A percentile compares a stretch with the other conserved stretches of the same genome.
Evolutionary conservation across 768 basidiomycete species (phyloP).

Genomic region (Russula lepida): DNA sequence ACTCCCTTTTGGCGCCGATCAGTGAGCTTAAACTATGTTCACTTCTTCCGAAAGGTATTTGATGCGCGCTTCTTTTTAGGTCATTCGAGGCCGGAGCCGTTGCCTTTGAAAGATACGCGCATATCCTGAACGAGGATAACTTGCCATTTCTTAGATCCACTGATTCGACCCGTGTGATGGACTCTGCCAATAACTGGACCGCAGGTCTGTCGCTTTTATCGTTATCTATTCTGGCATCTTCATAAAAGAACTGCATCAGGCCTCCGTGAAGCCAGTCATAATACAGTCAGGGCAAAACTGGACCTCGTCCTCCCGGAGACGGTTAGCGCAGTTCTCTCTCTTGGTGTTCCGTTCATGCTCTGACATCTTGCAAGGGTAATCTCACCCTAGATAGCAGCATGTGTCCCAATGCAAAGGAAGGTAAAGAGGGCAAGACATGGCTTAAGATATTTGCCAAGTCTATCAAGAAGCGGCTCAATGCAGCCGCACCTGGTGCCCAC

Average conservation of each 20-base stretch:
- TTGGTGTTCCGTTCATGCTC: background rate
- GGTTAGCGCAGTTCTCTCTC: slow-evolving; percentile 30
- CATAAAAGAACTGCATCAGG: slow-evolving; percentile 32
- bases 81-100: slow-evolving; percentile 44
- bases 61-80: slow-evolving; percentile 24
- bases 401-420: slow-evolving; percentile 52
- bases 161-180: slow-evolving; percentile 48
- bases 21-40: slow-evolving; percentile 36
- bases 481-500: slow-evolving; percentile 51
- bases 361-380: slow-evolving; percentile 31
- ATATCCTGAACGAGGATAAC: slow-evolving; percentile 36
- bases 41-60: background rate
- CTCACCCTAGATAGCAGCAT: slow-evolving; percentile 58
- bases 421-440: slow-evolving; percentile 45
- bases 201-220: slow-evolving; percentile 34
- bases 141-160: slow-evolving; percentile 49
- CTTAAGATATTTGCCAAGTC: slow-evolving; percentile 43
- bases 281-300: slow-evolving; percentile 38
- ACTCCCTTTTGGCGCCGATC: slow-evolving; percentile 55
- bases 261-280: slow-evolving; percentile 46
- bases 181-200: slow-evolving; percentile 64
- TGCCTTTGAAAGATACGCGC: slow-evolving; percentile 46
- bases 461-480: slow-evolving; percentile 52
- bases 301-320: slow-evolving; percentile 50
- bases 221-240: background rate